phyloP scores from a whole-genome alignment of 306 rosid species.

The Carpinus fangiana region DNA sequence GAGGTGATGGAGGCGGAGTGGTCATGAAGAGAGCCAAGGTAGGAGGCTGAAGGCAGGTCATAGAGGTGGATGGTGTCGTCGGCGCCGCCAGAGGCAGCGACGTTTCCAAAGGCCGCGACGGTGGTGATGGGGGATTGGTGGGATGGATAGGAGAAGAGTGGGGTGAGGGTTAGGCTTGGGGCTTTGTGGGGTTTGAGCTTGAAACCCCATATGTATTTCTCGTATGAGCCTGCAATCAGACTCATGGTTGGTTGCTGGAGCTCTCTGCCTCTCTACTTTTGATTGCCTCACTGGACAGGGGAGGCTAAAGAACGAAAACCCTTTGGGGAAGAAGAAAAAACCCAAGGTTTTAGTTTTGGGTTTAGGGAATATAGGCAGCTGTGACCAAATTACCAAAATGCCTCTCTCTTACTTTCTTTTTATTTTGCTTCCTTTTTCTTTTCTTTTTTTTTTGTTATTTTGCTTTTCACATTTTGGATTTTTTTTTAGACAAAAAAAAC shows the following conservation, averaged over 20 bases:
- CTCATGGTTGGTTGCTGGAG: conserved; percentile 37
- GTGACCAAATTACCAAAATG: too few relatives aligned
- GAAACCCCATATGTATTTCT: conserved; percentile 90
- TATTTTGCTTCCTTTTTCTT: too few relatives aligned
- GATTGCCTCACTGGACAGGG: not conserved
- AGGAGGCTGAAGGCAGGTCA: conserved; percentile 61
- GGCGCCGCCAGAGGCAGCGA: conserved; percentile 87
- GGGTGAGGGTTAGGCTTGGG: conserved; percentile 47
- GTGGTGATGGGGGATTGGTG: conserved; percentile 72
- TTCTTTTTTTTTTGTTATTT: too few relatives aligned
- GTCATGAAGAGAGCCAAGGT: conserved; percentile 79
- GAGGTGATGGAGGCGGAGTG: conserved; percentile 78
- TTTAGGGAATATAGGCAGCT: too few relatives aligned
- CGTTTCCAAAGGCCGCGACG: conserved; percentile 66
- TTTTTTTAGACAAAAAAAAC: too few relatives aligned
- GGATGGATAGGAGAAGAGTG: conserved; percentile 83
- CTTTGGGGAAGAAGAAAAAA: too few relatives aligned
- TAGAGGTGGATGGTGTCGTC: conserved; percentile 91
- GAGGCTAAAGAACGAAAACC: not conserved
- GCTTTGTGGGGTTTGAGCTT: conserved; percentile 41
- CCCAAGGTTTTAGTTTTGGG: too few relatives aligned
- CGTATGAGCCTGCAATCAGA: conserved; percentile 87
- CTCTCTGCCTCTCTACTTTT: not conserved
- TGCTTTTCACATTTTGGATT: too few relatives aligned
- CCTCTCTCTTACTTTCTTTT: too few relatives aligned